Evolutionary conservation across 2,329 filamentous ascomycete species (phyloP).

Genomic region (Trichoderma citrinoviride): DNA sequence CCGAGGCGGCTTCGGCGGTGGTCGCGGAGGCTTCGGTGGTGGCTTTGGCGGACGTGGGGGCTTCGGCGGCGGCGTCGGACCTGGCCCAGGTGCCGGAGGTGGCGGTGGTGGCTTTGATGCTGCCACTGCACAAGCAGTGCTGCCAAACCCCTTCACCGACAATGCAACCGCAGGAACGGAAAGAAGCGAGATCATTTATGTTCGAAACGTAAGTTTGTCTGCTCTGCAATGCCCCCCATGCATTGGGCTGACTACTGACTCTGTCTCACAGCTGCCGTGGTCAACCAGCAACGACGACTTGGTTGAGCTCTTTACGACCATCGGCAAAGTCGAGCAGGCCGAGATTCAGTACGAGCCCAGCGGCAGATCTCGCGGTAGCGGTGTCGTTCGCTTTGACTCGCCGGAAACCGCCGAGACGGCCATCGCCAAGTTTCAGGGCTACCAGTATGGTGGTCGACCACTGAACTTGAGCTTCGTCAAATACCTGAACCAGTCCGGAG

Average conservation of each 20-base stretch:
- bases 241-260: background rate
- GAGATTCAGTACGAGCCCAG: slow-evolving; percentile 99
- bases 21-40: slow-evolving; percentile 53
- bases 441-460: slow-evolving; percentile 93
- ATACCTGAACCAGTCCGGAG: slow-evolving; percentile 69
- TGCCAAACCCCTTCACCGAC: slow-evolving; percentile 91
- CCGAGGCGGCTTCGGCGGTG: slow-evolving; percentile 44
- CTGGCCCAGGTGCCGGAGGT: slow-evolving; percentile 46
- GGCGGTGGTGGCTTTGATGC: slow-evolving; percentile 55
- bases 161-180: slow-evolving; percentile 85
- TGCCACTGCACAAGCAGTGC: slow-evolving; percentile 45
- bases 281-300: slow-evolving; percentile 98
- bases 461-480: slow-evolving; percentile 92
- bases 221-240: background rate
- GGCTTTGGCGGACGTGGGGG: slow-evolving; percentile 51
- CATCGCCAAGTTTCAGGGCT: slow-evolving; percentile 95
- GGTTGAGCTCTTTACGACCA: slow-evolving; percentile 93
- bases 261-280: slow-evolving; percentile 74
- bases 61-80: slow-evolving; percentile 41
- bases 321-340: slow-evolving; percentile 96
- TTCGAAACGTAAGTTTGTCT: slow-evolving; percentile 78
- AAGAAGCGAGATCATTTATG: slow-evolving; percentile 80
- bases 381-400: slow-evolving; percentile 91
- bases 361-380: slow-evolving; percentile 88
- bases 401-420: slow-evolving; percentile 84